A percentile compares a stretch with the other conserved stretches of the same genome.
phyloP scores from a whole-genome alignment of 2,329 filamentous ascomycete genomes.

The Botrytis fragariae region DNA sequence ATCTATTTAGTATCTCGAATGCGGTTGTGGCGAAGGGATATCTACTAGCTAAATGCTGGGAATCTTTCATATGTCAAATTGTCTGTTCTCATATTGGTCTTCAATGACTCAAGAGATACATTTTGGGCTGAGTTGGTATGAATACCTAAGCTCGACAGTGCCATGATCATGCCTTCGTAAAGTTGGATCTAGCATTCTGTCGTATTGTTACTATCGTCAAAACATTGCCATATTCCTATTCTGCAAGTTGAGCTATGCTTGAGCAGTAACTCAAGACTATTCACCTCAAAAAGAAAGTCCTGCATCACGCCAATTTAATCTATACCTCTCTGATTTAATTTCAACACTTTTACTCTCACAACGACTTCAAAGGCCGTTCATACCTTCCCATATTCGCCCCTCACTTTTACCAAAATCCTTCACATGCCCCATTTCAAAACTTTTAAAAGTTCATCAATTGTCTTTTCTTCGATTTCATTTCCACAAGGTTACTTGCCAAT shows the following conservation, averaged over 20 bases:
- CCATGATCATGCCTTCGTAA: neutral
- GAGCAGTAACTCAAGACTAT: neutral
- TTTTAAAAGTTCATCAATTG: neutral
- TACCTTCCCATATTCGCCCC: neutral
- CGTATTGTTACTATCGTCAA: neutral
- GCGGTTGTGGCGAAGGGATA: neutral
- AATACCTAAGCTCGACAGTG: neutral
- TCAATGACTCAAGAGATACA: neutral
- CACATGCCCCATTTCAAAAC: neutral
- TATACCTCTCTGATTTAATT: neutral
- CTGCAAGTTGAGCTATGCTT: neutral
- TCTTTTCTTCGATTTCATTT: neutral
- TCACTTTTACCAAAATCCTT: neutral
- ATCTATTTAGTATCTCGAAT: neutral
- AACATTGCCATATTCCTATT: neutral
- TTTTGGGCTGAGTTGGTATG: neutral
- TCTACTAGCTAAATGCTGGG: neutral
- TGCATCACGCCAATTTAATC: neutral
- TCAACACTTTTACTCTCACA: neutral
- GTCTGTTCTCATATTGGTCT: neutral
- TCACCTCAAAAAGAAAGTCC: neutral
- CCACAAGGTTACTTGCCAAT: neutral
- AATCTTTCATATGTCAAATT: neutral
- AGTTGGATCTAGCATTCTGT: neutral
- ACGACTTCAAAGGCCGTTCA: neutral